Evolutionary conservation across 2,329 filamentous ascomycete species (phyloP), one percentile per base, ranked within the genome.

Genomic region (Chaetomiaceae sp.): DNA sequence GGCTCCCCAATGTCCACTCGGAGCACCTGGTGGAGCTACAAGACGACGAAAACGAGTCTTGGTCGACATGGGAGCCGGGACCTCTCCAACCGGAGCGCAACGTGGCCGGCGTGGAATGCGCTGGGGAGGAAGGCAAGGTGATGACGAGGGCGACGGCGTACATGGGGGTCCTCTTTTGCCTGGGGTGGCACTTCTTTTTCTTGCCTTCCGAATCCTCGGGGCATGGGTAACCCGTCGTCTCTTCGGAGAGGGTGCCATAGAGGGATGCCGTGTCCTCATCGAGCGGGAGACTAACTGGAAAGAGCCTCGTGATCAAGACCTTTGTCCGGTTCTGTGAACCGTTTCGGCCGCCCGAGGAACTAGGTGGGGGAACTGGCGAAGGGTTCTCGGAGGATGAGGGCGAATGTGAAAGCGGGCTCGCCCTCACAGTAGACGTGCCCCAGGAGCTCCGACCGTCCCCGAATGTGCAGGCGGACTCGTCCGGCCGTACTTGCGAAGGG

Each of bases 91-190:
- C 66, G 4, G 78, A 72, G 62, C 80, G 61, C 37, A 69, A 68
- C 0, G 74, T 65, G 4, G 69, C 60, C 22, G 67, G 66, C 53
- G 68, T 60, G 6, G 69, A 63, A n/a, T 74, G 71, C 5, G 71
- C 65, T 3, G 74, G 62, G 29, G 72, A 68, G n/a, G 78, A 70
- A 2, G 87, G 87, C 12, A 90, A 75, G 57, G 84, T 85, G 34
- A 91, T 75, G 25, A 90, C 82, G 39, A 91, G 72, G 3, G 87
- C 86, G n/a, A 91, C 83, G 25, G 87, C 87, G 66, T 89, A 91
- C 86, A 90, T 90, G 1, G 87, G 87, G 1, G 84, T 88, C 57
- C 84, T 78, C 60, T 83, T 83, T 62, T 84, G 80, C 62, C 82
- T 81, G 1, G 78, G 75, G 51, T 80, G 80, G 0, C 72, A 68